Conservation (phyloP, 495 filamentous ascomycete species). For the Parmelia sp. region DNA sequence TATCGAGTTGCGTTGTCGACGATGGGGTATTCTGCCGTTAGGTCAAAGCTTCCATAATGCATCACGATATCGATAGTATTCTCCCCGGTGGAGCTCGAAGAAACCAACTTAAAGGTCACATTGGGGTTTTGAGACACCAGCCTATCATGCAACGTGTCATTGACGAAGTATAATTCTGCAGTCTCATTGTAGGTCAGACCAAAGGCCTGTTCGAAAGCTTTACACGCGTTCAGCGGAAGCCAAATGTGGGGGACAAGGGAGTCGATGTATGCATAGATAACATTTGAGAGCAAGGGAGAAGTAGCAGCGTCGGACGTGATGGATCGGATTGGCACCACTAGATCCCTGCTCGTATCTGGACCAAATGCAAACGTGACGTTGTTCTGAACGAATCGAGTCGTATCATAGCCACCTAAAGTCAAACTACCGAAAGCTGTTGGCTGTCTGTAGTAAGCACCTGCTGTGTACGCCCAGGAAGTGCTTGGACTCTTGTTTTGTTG, state of each 20-base stretch:
- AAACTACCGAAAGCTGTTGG: conserved; percentile 43
- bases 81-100: conserved; percentile 31
- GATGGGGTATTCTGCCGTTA: conserved; percentile 36
- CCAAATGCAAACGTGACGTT: conserved; percentile 45
- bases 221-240: conserved; percentile 45
- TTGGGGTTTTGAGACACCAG: conserved; percentile 41
- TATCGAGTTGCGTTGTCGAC: conserved; percentile 35
- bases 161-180: conserved; percentile 44
- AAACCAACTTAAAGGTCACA: conserved; percentile 44
- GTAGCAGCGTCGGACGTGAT: conserved; percentile 26
- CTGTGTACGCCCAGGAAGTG: conserved; percentile 32
- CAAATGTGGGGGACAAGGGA: conserved; percentile 49
- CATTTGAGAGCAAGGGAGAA: neutral
- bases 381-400: conserved; percentile 42
- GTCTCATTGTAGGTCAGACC: conserved; percentile 40
- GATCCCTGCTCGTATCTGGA: conserved; percentile 41
- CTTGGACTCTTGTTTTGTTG: conserved; percentile 25
- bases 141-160: conserved; percentile 37
- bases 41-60: conserved; percentile 48
- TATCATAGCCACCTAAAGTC: conserved; percentile 53
- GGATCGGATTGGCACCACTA: conserved; percentile 41
- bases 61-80: conserved; percentile 39
- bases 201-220: conserved; percentile 48
- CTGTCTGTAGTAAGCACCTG: conserved; percentile 28
- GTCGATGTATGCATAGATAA: conserved; percentile 40